Evolutionary conservation across 1,284 basidiomycete genomes (phyloP).

Genomic region (Malassezia yamatoensis): DNA sequence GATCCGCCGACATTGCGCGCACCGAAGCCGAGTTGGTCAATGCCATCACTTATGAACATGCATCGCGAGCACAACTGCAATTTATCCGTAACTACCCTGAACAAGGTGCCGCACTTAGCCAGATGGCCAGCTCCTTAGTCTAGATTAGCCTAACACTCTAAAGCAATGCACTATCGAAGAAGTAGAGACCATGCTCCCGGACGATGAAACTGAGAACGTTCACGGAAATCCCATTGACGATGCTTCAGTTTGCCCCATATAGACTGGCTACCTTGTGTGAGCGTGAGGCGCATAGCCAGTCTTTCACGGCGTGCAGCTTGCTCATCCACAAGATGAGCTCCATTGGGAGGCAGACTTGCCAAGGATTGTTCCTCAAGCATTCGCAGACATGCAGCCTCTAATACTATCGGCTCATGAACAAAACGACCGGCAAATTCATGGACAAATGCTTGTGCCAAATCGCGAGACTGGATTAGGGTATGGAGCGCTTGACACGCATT

Average conservation of each 20-base stretch:
- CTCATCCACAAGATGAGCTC: not conserved
- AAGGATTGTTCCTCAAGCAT: not conserved
- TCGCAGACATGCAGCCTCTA: constrained; percentile 11
- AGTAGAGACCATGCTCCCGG: constrained; percentile 12
- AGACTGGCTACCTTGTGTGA: constrained; percentile 30
- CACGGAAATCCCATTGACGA: constrained; percentile 33
- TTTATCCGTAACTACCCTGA: constrained; percentile 45
- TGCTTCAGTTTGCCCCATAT: constrained; percentile 38
- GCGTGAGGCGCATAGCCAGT: constrained; percentile 10
- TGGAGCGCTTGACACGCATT: constrained; percentile 12
- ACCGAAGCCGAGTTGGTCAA: constrained; percentile 82
- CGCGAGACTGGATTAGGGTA: not conserved
- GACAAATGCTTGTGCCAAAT: constrained; percentile 6
- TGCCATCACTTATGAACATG: constrained; percentile 74
- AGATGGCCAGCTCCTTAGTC: constrained; percentile 35
- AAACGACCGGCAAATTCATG: constrained; percentile 12
- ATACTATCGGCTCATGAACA: not conserved
- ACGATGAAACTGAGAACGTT: constrained; percentile 17
- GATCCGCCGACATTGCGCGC: constrained; percentile 73
- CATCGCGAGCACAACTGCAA: constrained; percentile 36
- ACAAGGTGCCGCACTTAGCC: constrained; percentile 34
- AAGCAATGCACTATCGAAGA: not conserved
- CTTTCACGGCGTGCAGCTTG: not conserved
- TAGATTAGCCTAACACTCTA: not conserved
- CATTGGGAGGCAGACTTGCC: too few relatives aligned